Evolutionary conservation across 169 alveolate genomes (phyloP).

Genomic region (Cryptosporidium bovis): DNA sequence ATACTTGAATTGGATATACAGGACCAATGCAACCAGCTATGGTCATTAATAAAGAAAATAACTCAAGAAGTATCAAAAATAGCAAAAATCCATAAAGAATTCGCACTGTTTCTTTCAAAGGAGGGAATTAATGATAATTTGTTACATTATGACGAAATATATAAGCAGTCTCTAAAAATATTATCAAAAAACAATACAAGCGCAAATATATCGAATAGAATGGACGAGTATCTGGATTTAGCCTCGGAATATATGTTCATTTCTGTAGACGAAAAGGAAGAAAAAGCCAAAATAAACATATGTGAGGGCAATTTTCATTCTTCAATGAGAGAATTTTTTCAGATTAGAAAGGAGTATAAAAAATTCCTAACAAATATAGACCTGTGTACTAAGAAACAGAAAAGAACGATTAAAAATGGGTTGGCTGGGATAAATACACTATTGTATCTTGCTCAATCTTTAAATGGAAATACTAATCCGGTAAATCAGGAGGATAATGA

Average conservation of each 20-base stretch:
- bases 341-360: slow-evolving; percentile 11
- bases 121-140: neutral
- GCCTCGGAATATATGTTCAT: slow-evolving; percentile 18
- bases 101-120: slow-evolving; percentile 8
- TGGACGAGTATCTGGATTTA: slow-evolving; percentile 14
- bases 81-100: slow-evolving; percentile 25
- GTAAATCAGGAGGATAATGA: slow-evolving; percentile 4
- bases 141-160: slow-evolving; percentile 12
- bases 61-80: slow-evolving; percentile 15
- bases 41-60: slow-evolving; percentile 33
- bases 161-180: slow-evolving; percentile 13
- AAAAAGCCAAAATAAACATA: slow-evolving; percentile 3
- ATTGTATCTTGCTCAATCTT: neutral
- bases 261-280: slow-evolving; percentile 5
- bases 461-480: neutral
- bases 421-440: slow-evolving; percentile 17
- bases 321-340: slow-evolving; percentile 14
- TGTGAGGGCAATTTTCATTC: slow-evolving; percentile 3
- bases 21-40: slow-evolving; percentile 54
- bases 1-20: slow-evolving; percentile 21
- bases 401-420: slow-evolving; percentile 17
- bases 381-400: slow-evolving; percentile 15
- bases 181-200: neutral
- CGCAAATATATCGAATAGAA: slow-evolving; percentile 1
- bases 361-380: slow-evolving; percentile 16